phyloP scores from a whole-genome alignment of 2,329 filamentous ascomycete genomes.

The Clonostachys solani region DNA sequence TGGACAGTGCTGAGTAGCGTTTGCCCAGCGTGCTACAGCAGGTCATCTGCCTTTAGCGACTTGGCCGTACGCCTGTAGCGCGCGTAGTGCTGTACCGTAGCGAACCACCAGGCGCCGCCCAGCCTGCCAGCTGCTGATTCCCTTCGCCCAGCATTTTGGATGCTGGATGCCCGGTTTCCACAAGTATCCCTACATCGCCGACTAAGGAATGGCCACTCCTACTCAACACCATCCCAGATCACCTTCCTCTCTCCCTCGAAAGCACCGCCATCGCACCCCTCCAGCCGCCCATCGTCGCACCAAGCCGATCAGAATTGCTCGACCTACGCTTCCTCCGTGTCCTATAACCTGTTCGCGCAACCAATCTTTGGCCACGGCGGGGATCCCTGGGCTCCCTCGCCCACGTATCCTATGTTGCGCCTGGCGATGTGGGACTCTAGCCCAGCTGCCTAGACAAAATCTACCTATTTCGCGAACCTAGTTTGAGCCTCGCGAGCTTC shows the following conservation, averaged over 20 bases:
- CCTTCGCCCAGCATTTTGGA: too few relatives aligned
- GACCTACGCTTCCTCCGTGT: not conserved
- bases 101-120: too few relatives aligned
- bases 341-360: not conserved
- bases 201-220: not conserved
- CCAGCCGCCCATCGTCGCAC: not conserved
- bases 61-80: too few relatives aligned
- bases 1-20: too few relatives aligned
- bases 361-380: not conserved
- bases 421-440: constrained; percentile 2
- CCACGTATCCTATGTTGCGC: not conserved
- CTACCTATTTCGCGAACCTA: not conserved
- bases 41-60: too few relatives aligned
- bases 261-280: not conserved
- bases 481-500: too few relatives aligned
- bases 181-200: not conserved
- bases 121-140: too few relatives aligned
- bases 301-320: not conserved
- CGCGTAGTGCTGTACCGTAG: too few relatives aligned
- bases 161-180: not conserved
- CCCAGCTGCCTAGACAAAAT: not conserved
- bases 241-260: not conserved
- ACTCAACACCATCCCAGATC: not conserved
- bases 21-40: too few relatives aligned
- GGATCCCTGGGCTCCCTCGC: not conserved